These are phyloP conservation scores for Scheffersomyces lignicola DNA, from an alignment of 1,139 yeast genomes.

Conservation along the genomic window DNA sequence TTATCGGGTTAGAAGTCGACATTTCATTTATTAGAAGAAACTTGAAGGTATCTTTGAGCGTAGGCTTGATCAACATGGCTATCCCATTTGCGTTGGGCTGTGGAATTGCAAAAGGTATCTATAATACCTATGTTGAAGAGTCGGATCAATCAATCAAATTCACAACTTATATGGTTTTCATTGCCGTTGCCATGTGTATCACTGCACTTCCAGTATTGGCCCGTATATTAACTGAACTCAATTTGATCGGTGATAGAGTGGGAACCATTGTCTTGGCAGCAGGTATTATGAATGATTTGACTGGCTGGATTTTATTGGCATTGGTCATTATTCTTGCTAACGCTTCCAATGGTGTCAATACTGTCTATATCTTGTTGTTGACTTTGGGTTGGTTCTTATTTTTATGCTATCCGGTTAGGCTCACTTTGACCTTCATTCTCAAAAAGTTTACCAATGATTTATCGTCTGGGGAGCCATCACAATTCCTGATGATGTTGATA, in stretches of 20 bases:
- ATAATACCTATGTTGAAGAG: constrained; percentile 48
- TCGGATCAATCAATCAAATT: constrained; percentile 42
- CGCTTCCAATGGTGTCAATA: constrained; percentile 63
- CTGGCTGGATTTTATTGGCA: constrained; percentile 83
- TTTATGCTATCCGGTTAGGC: constrained; percentile 55
- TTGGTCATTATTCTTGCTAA: constrained; percentile 74
- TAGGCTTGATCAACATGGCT: constrained; percentile 69
- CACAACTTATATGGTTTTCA: constrained; percentile 74
- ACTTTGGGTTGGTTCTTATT: constrained; percentile 68
- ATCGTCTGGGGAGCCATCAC: constrained; percentile 62
- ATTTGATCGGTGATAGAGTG: constrained; percentile 68
- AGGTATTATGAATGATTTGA: constrained; percentile 73
- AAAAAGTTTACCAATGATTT: constrained; percentile 47
- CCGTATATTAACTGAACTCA: constrained; percentile 70
- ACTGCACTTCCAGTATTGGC: constrained; percentile 86
- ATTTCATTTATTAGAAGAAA: constrained; percentile 60
- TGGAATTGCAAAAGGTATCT: constrained; percentile 65
- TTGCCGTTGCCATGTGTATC: constrained; percentile 78
- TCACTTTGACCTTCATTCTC: constrained; percentile 44
- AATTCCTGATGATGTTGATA: constrained; percentile 57
- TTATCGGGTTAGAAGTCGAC: constrained; percentile 79
- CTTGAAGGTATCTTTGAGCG: constrained; percentile 58
- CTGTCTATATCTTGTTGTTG: constrained; percentile 66
- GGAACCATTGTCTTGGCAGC: constrained; percentile 82
- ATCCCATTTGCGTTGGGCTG: constrained; percentile 80